These are phyloP conservation scores for Excoecaria cochinchinensis DNA, from an alignment of 345 rosid genomes.

Conservation along the genomic window DNA sequence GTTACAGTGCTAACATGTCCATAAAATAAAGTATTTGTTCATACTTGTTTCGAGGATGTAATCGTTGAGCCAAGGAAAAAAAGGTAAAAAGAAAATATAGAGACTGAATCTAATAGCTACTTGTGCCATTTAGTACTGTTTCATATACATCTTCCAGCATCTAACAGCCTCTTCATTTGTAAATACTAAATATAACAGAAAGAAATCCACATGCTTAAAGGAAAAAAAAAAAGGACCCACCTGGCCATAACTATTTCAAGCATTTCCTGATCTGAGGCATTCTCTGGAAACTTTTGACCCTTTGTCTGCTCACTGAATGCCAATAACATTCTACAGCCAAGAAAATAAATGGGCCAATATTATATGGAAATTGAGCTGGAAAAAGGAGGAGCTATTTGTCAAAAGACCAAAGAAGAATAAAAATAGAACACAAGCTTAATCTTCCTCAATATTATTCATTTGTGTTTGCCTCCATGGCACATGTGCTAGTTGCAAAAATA, in stretches of 20 bases:
- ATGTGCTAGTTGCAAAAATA: not conserved
- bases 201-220: slow-evolving; percentile 2
- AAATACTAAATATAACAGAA: not conserved
- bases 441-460: not conserved
- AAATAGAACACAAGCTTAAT: not conserved
- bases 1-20: not conserved
- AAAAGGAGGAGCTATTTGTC: not conserved
- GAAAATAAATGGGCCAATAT: slow-evolving; percentile 18
- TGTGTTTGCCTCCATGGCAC: not conserved
- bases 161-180: not conserved
- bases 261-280: slow-evolving; percentile 88
- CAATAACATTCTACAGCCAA: slow-evolving; percentile 74
- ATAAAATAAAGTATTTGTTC: not conserved
- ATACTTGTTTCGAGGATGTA: not conserved
- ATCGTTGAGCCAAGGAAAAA: not conserved
- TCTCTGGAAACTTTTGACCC: slow-evolving; percentile 62
- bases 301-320: slow-evolving; percentile 82
- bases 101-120: not conserved
- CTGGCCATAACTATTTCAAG: slow-evolving; percentile 89
- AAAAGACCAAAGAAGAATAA: not conserved
- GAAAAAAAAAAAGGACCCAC: slow-evolving; percentile 36
- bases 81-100: not conserved
- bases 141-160: not conserved
- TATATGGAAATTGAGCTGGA: not conserved
- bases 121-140: not conserved